Evolutionary conservation across 2,329 filamentous ascomycete genomes (phyloP), one percentile per base, ranked within the genome.

Genomic region (Beauveria australis): DNA sequence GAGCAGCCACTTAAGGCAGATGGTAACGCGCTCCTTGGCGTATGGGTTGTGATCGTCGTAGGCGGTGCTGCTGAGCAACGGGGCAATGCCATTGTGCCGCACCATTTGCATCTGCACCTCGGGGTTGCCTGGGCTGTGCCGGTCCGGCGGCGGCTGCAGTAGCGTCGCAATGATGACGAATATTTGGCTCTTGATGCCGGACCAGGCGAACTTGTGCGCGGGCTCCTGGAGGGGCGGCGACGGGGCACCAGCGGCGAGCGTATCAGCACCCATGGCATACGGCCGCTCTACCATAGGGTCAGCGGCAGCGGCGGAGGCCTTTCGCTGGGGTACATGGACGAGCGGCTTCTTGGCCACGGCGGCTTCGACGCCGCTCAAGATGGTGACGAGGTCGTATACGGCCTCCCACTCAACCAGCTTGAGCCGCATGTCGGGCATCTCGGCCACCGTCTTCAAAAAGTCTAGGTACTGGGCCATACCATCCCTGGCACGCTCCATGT

Each of bases 401-500:
- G 92, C 87, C 71, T 97, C 91, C 89, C 93, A 97, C 65, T 96
- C 88, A 54, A 95, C 90, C 44, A 97, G 82, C 64, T 95, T 87
- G 47, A 85, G 82, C 64, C 95, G 90, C 78, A 91, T 91, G 55
- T 91, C 88, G 48, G 87, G 82, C 67, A 93, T 89, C 69, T 96
- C 92, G 0, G 91, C 92, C 30, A 96, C 84, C 0, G 94, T 92
- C 18, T 89, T 91, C 59, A 97, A 89, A 71, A 97, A 96, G 67
- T 97, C 92, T 1, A 97, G 84, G 70, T 96, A 96, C 72, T 97
- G 92, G 56, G 92, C 91, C 1, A 97, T 85, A 0, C 93, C 93
- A 69, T 97, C 93, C 72, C 96, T 96, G 62, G 95, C 93, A 16
- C 93, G 86, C 72, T 97, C 93, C 89, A 97, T 96, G 68, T 97